A percentile compares a stretch with the other conserved stretches of the same genome.
Conservation (phyloP, 139 green algal species). For the Astrephomene gubernaculifera region DNA sequence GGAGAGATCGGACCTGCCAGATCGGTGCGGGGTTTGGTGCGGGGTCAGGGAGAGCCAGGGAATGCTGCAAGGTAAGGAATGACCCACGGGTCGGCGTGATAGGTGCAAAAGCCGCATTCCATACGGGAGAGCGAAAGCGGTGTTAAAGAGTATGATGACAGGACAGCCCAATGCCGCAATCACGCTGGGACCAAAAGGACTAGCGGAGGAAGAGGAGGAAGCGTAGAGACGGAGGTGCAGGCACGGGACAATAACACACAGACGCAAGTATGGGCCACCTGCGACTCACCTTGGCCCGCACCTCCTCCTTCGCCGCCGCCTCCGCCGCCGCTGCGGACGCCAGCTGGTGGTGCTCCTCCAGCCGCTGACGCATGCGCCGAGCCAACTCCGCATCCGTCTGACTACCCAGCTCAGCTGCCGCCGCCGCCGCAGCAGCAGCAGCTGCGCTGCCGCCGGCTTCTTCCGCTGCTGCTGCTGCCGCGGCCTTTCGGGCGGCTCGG, state of each 20-base stretch:
- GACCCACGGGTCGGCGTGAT: no score
- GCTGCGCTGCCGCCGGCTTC: not conserved
- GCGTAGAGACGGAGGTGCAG: no score
- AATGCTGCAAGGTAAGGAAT: not conserved
- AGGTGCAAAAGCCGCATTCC: no score
- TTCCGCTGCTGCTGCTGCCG: not conserved
- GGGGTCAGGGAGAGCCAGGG: not conserved
- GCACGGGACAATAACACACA: no score
- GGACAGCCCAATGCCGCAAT: no score
- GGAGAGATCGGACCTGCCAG: not conserved
- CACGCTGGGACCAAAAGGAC: no score
- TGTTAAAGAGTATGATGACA: no score
- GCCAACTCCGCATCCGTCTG: conserved; percentile 2
- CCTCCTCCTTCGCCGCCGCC: conserved; percentile 15
- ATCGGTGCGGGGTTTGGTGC: not conserved
- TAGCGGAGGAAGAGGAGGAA: no score
- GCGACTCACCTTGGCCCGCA: not conserved
- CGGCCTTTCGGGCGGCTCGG: not conserved
- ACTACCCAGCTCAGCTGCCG: not conserved
- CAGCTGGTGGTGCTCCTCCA: conserved; percentile 35
- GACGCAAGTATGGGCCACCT: not conserved
- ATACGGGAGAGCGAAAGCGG: no score
- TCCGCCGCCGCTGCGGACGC: conserved; percentile 19
- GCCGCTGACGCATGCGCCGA: conserved; percentile 21
- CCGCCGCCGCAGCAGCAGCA: not conserved